phyloP scores from a whole-genome alignment of 2,329 filamentous ascomycete species.

The Celoporthe dispersa region DNA sequence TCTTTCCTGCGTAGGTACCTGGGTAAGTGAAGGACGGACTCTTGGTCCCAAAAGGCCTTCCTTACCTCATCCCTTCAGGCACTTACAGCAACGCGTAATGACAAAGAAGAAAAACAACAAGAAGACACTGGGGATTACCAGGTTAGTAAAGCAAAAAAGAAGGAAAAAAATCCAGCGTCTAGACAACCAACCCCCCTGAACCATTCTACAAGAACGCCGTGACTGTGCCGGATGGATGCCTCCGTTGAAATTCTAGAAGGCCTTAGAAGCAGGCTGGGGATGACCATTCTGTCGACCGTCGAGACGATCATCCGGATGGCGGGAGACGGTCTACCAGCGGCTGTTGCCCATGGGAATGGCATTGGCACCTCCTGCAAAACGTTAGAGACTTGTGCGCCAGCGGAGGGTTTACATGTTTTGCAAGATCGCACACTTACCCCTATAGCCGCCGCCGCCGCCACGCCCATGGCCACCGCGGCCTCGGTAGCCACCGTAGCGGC shows the following conservation, averaged over 20 bases:
- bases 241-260: slow-evolving; percentile 19
- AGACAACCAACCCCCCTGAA: slow-evolving; percentile 17
- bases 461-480: slow-evolving; percentile 54
- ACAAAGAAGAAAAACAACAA: slow-evolving; percentile 16
- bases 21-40: slow-evolving; percentile 12
- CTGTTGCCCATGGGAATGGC: slow-evolving; percentile 54
- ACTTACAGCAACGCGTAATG: not conserved
- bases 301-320: not conserved
- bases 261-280: slow-evolving; percentile 14
- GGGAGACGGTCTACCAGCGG: slow-evolving; percentile 50
- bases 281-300: not conserved
- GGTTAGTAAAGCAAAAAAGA: slow-evolving; percentile 25
- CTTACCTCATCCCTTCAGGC: slow-evolving; percentile 15
- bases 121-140: slow-evolving; percentile 22
- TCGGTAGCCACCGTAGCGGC: slow-evolving; percentile 73
- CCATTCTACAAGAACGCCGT: slow-evolving; percentile 31
- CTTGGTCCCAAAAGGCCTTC: not conserved
- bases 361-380: slow-evolving; percentile 47
- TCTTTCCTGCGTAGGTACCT: slow-evolving; percentile 1
- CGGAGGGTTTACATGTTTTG: slow-evolving; percentile 16
- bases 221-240: slow-evolving; percentile 25
- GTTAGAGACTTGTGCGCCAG: slow-evolving; percentile 26
- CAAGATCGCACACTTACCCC: slow-evolving; percentile 31
- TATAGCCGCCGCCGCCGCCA: slow-evolving; percentile 48
- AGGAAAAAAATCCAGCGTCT: slow-evolving; percentile 28